Percentiles rank a stretch among this genome's conserved stretches.
Evolutionary conservation across 495 filamentous ascomycete genomes (phyloP).

Genomic region (Emericellopsis terricola): DNA sequence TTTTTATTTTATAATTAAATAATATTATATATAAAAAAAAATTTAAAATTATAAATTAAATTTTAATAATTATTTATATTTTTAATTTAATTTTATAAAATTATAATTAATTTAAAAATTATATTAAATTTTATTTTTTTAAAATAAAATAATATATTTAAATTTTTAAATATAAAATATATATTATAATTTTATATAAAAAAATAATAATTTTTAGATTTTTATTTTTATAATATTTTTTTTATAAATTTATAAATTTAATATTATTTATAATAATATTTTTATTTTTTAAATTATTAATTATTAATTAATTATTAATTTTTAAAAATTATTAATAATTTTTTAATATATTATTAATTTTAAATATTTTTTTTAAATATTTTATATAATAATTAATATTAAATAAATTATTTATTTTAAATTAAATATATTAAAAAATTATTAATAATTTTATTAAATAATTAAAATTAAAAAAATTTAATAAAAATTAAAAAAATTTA

Average conservation of each 20-base stretch:
- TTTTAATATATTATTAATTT: not conserved
- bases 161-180: too few relatives aligned
- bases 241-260: not conserved
- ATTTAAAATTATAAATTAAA: too few relatives aligned
- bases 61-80: not conserved
- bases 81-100: not conserved
- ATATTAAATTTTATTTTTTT: too few relatives aligned
- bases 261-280: not conserved
- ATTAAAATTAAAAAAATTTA: not conserved
- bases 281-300: not conserved
- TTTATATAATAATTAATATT: not conserved
- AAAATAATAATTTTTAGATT: too few relatives aligned
- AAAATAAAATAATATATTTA: too few relatives aligned
- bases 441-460: not conserved
- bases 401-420: not conserved
- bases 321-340: not conserved
- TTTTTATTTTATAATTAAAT: too few relatives aligned
- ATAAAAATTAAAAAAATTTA: too few relatives aligned
- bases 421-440: not conserved
- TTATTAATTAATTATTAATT: not conserved
- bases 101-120: not conserved
- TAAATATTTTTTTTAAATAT: not conserved
- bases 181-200: too few relatives aligned
- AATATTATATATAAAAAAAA: too few relatives aligned
- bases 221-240: not conserved